phyloP scores from a whole-genome alignment of 2,329 filamentous ascomycete genomes.

The Hypoxylon sp. region DNA sequence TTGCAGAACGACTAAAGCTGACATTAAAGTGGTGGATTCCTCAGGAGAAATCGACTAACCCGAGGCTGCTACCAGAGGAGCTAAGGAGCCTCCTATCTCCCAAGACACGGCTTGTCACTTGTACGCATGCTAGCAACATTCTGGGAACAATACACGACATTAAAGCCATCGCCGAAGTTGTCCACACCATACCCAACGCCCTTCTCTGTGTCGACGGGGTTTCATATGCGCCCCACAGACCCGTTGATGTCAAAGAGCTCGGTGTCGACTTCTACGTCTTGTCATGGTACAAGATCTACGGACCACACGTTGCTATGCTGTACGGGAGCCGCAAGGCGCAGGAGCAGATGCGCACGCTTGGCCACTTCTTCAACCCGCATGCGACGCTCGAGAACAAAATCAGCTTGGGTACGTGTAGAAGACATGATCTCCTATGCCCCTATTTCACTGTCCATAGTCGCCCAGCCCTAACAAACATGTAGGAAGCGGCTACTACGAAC shows the following conservation, averaged over 20 bases:
- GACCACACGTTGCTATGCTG: slow-evolving; percentile 79
- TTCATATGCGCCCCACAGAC: slow-evolving; percentile 80
- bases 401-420: slow-evolving; percentile 59
- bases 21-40: slow-evolving; percentile 80
- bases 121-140: slow-evolving; percentile 74
- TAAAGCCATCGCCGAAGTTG: slow-evolving; percentile 40
- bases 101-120: slow-evolving; percentile 78
- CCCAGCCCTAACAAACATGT: slow-evolving; percentile 53
- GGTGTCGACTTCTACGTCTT: slow-evolving; percentile 85
- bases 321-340: slow-evolving; percentile 74
- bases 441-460: background rate
- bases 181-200: slow-evolving; percentile 63
- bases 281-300: slow-evolving; percentile 87
- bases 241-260: slow-evolving; percentile 76
- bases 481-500: slow-evolving; percentile 79
- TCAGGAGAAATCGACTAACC: slow-evolving; percentile 61
- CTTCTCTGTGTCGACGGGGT: slow-evolving; percentile 82
- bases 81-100: slow-evolving; percentile 71
- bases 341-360: slow-evolving; percentile 65
- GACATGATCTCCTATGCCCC: background rate
- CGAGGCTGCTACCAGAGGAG: slow-evolving; percentile 70
- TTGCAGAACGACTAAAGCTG: slow-evolving; percentile 73
- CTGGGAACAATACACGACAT: slow-evolving; percentile 50
- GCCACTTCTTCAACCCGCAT: slow-evolving; percentile 72
- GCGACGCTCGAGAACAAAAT: slow-evolving; percentile 76